Percentiles rank a stretch among this genome's conserved stretches.
phyloP scores from a whole-genome alignment of 768 basidiomycete species.

The Kwoniella dejecticola region DNA sequence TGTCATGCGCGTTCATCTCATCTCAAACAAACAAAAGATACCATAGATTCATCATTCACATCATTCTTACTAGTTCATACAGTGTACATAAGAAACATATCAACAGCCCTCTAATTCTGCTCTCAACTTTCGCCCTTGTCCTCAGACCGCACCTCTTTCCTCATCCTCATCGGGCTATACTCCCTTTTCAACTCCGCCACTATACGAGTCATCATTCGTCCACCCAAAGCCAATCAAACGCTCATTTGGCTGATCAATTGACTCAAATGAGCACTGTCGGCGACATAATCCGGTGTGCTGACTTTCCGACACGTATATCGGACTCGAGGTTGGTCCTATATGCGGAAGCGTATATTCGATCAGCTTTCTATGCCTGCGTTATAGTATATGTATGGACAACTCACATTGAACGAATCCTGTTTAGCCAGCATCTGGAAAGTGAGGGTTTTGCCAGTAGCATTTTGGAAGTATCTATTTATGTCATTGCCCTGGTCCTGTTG shows the following conservation, averaged over 20 bases:
- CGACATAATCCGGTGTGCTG: conserved; percentile 66
- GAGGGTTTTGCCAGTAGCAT: conserved; percentile 69
- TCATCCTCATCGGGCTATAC: too few species aligned
- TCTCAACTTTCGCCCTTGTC: too few species aligned
- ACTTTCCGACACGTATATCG: conserved; percentile 79
- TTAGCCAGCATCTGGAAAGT: conserved; percentile 85
- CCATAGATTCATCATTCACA: too few species aligned
- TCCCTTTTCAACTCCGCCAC: too few species aligned
- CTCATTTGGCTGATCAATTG: conserved; percentile 61
- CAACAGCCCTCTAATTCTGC: too few species aligned
- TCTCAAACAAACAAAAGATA: too few species aligned
- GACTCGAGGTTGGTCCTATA: conserved; percentile 75
- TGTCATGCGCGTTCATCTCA: too few species aligned
- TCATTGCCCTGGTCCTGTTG: conserved; percentile 65
- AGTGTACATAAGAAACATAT: too few species aligned
- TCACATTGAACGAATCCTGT: conserved; percentile 71
- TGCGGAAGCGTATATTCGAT: not conserved
- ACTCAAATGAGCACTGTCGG: conserved; percentile 64
- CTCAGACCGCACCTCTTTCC: too few species aligned
- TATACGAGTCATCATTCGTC: not conserved
- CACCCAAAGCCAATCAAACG: conserved; percentile 2
- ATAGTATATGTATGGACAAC: conserved; percentile 44
- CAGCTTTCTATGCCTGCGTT: not conserved
- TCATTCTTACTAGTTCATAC: too few species aligned
- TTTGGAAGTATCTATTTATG: conserved; percentile 63